Base-by-base conservation (phyloP, 768 basidiomycete species). In the Lyophyllum shimeji region DNA sequence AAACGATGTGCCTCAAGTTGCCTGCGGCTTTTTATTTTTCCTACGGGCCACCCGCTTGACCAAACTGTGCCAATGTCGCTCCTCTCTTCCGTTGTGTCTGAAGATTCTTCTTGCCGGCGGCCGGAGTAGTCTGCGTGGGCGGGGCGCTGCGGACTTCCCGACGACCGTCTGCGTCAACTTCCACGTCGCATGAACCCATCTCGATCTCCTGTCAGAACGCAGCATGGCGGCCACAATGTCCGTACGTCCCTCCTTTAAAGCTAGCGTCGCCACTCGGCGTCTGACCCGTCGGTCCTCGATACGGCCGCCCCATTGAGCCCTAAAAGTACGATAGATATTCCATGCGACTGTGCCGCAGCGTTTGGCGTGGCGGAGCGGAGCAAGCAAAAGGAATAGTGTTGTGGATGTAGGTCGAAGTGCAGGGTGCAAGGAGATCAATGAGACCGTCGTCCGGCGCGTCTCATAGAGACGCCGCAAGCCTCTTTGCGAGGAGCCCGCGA, bases 241-340 rank as follows among this genome's bases (percentile, higher is more conserved):
- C 58, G 74, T 68, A 44, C 85, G 79, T 15, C 85, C 82, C 71
- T 90, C 82, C 67, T 85, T 87, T 52, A 86, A 63, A 27, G 87
- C 88, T 46, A 87, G 72, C 40, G 67, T 70, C 5, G 78, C 78
- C 50, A 90, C 68, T 40, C 85, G 81, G 55, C 84, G 79, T 63
- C 81, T 77, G 20, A 90, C 87, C 20, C 75, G 71, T 50, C 76
- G 73, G 69, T 87, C 83, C 60, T 80, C 80, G 5, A 86, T 71
- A 23, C 66, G 67, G 18, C 69, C 52, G 2, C 89, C 88, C 85
- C 85, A 90, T 60, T 74, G 72, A 50, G 65, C 65, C 60, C 73
- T 73, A 66, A 85, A 89, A 43, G 66, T 62, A 42, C 60, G 60
- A 23, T 84, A 63, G 27, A 80, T 67, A 33, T 71, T 71, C 61